These are phyloP conservation scores for Setomelanomma holmii DNA, from an alignment of 2,329 filamentous ascomycete species.

Conservation along the genomic window DNA sequence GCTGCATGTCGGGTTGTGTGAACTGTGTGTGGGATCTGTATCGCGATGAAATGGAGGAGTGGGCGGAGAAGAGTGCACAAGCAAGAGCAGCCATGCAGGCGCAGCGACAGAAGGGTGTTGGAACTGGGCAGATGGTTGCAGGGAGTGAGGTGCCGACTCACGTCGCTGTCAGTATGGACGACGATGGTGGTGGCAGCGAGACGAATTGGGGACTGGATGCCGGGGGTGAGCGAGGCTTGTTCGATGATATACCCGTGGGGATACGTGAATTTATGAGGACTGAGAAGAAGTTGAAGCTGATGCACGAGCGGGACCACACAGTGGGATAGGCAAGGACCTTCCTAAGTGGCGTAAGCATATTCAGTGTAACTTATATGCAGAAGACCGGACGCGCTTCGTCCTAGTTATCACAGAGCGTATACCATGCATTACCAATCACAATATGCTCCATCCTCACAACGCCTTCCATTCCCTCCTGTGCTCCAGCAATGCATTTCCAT, in stretches of 20 bases:
- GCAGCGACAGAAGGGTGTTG: conserved; percentile 33
- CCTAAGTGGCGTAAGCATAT: not conserved
- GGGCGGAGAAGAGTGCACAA: conserved; percentile 70
- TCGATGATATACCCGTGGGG: conserved; percentile 83
- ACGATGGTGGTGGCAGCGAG: conserved; percentile 79
- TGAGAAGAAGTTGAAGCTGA: conserved; percentile 86
- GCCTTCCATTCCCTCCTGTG: not conserved
- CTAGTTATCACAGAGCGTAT: no score
- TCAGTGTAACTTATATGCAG: no score
- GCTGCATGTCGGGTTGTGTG: conserved; percentile 98
- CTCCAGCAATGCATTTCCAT: not conserved
- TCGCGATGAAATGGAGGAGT: conserved; percentile 90
- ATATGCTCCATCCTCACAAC: not conserved
- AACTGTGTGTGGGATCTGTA: conserved; percentile 96
- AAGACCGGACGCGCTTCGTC: no score
- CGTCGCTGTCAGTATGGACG: conserved; percentile 72
- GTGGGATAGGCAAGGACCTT: conserved; percentile 55
- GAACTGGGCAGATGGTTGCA: conserved; percentile 45
- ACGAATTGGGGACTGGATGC: conserved; percentile 64
- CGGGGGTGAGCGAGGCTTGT: conserved; percentile 67
- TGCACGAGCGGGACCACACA: conserved; percentile 59
- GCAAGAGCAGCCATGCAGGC: conserved; percentile 64
- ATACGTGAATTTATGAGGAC: conserved; percentile 97
- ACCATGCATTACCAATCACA: conserved; percentile 8
- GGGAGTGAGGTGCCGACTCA: conserved; percentile 54